A percentile compares a stretch with the other conserved stretches of the same genome.
Evolutionary conservation across 225 moss, liverwort and hornwort genomes (phyloP).

Genomic region (Pseudoscleropodium purum): DNA sequence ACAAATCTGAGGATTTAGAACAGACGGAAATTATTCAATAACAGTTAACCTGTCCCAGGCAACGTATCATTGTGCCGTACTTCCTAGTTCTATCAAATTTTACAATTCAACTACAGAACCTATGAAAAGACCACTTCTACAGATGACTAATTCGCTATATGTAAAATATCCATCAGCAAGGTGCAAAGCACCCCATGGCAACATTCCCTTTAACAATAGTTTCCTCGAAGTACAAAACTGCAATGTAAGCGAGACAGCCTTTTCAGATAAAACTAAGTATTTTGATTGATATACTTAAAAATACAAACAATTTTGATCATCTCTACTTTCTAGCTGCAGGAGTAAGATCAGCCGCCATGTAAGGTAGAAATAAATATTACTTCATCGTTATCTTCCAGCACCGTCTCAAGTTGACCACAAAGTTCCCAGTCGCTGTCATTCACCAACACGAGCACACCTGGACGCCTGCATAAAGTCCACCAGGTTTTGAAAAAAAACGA

Average conservation of each 20-base stretch:
- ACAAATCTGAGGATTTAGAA: background rate
- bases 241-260: background rate
- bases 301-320: background rate
- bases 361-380: constrained; percentile 86
- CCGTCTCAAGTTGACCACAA: constrained; percentile 66
- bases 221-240: background rate
- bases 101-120: background rate
- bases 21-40: background rate
- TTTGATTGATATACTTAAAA: background rate
- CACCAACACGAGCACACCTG: constrained; percentile 78
- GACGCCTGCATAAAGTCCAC: constrained; percentile 52
- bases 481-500: background rate
- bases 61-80: fast-evolving
- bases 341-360: constrained; percentile 49
- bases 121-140: too few relatives aligned
- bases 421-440: constrained; percentile 99
- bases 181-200: background rate
- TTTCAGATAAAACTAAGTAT: background rate
- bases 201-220: fast-evolving
- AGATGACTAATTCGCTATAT: background rate
- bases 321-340: background rate
- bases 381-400: constrained; percentile 71
- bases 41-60: fast-evolving
- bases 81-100: too few relatives aligned
- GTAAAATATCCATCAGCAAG: too few relatives aligned